phyloP scores from a whole-genome alignment of 169 alveolate genomes.

The Plasmodium yoelii region DNA sequence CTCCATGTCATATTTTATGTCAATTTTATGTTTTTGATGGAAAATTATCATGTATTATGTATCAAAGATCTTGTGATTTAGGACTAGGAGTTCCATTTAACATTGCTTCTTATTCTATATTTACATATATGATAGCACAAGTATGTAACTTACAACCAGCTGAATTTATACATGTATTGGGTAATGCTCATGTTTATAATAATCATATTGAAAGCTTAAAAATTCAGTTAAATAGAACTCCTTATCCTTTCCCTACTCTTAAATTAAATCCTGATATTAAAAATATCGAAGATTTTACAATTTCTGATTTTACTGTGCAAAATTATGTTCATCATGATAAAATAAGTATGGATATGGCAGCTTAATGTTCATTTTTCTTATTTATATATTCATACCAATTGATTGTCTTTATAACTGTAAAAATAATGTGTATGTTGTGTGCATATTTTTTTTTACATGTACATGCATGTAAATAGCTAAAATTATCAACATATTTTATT shows the following conservation, averaged over 20 bases:
- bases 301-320: slow-evolving; percentile 91
- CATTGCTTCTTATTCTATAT: slow-evolving; percentile 97
- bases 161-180: slow-evolving; percentile 95
- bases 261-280: slow-evolving; percentile 89
- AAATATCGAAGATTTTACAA: slow-evolving; percentile 92
- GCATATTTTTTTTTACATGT: background rate
- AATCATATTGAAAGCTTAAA: slow-evolving; percentile 95
- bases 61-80: slow-evolving; percentile 98
- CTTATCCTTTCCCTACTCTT: slow-evolving; percentile 97
- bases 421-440: too few relatives aligned
- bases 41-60: slow-evolving; percentile 95
- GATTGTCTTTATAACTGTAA: too few relatives aligned
- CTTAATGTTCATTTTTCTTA: slow-evolving; percentile 51
- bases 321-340: slow-evolving; percentile 93
- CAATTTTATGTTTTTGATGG: slow-evolving; percentile 95
- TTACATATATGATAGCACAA: slow-evolving; percentile 97
- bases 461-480: background rate
- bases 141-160: slow-evolving; percentile 90
- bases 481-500: background rate
- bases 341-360: slow-evolving; percentile 94
- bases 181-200: slow-evolving; percentile 96
- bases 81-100: slow-evolving; percentile 99
- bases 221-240: slow-evolving; percentile 92
- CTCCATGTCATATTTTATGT: slow-evolving; percentile 98
- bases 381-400: background rate